Evolutionary conservation across 2,329 filamentous ascomycete genomes (phyloP), one percentile per base, ranked within the genome.

Genomic region (Aspergillus sp.): DNA sequence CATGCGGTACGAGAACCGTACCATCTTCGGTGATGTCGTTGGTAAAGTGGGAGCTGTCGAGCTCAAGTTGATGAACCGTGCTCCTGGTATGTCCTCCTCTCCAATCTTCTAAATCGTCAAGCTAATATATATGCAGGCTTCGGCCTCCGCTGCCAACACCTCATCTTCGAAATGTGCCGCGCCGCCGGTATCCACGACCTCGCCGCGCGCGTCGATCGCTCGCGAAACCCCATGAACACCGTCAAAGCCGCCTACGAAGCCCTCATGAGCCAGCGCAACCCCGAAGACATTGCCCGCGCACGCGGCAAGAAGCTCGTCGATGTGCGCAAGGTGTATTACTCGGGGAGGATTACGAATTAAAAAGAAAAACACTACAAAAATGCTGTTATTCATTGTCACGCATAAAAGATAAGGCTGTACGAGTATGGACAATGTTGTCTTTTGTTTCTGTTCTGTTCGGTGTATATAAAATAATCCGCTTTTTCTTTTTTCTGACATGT

Each of bases 311-410:
- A 98, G 80, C 68, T 98, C 64, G 90, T 98, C 30, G 93, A 98
- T 74, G 88, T 91, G 55, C 79, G 93, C 59, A 96, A 93, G 77
- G 93, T 97, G 63, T 98, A 98, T 75, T 97, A 96, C 72, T 90
- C 88, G 45, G 89, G 89, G 35, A 79, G 78, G 22, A 5, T n/a
- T 17, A 19, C 41, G 25, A 32, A 17, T 32, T 47, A 49, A 44
- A 49, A n/a, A 7, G 49, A 43, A 49, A 7, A 39, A 39, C 7
- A 13, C 5, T 7, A 39, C 6, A 39, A 39, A 20, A 19, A 7
- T 22, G 5, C 12, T 39, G 10, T 39, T 12, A 20, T 20, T 43
- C 19, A 39, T 45, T 44, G 27, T 41, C 41, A 45, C 47, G 49
- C 35, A 48, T 49, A 49, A 47, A 53, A 30, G 25, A 45, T 50